Evolutionary conservation across 495 filamentous ascomycete genomes (phyloP).

Genomic region (Astrothelium macrocarpum): DNA sequence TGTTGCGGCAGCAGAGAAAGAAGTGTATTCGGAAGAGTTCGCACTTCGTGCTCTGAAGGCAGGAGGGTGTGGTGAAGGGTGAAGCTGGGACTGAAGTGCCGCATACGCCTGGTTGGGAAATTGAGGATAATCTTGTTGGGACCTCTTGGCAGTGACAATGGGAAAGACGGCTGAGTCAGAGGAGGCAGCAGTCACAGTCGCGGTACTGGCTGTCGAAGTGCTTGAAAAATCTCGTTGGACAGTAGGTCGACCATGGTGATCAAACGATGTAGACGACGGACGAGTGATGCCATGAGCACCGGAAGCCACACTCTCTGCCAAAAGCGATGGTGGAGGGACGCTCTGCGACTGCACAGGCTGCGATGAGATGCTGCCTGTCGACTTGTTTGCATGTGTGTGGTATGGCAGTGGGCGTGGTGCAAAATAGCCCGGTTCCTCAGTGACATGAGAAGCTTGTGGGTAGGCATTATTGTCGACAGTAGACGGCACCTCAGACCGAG

Average conservation of each 20-base stretch:
- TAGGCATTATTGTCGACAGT: constrained; percentile 6
- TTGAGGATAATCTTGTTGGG: constrained; percentile 19
- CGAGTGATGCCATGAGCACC: not conserved
- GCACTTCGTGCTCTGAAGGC: constrained; percentile 28
- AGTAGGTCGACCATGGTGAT: constrained; percentile 17
- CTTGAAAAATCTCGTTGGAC: constrained; percentile 24
- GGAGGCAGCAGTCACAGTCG: constrained; percentile 22
- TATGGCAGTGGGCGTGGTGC: constrained; percentile 21
- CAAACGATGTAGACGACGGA: constrained; percentile 16
- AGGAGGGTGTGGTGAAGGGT: constrained; percentile 26
- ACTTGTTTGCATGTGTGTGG: constrained; percentile 12
- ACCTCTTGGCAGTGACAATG: constrained; percentile 9
- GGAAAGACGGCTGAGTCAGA: constrained; percentile 10
- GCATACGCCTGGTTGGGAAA: constrained; percentile 37
- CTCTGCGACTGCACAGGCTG: constrained; percentile 14
- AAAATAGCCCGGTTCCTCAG: constrained; percentile 15
- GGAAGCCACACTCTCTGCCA: constrained; percentile 6
- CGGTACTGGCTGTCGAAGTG: constrained; percentile 24
- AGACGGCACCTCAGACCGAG: constrained; percentile 23
- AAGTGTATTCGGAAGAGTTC: constrained; percentile 24
- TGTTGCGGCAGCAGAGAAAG: constrained; percentile 24
- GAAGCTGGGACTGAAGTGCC: constrained; percentile 33
- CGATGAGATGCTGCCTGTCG: constrained; percentile 1
- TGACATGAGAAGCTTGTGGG: not conserved
- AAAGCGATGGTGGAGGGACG: constrained; percentile 15